phyloP scores from a whole-genome alignment of 1,284 basidiomycete genomes.

The Ustilago sp. region DNA sequence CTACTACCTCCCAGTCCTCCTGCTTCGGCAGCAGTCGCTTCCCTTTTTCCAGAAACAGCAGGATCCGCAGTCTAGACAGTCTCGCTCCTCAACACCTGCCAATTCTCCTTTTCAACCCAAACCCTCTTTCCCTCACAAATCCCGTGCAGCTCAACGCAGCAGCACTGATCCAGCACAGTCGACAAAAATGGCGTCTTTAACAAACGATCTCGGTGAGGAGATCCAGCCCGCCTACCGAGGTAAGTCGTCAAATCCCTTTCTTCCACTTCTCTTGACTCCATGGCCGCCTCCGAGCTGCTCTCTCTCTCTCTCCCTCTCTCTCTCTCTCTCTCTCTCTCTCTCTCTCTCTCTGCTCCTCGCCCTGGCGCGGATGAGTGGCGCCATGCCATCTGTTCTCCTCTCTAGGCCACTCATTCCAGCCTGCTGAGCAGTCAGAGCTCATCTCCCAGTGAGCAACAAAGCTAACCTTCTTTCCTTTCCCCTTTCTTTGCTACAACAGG shows the following conservation, averaged over 20 bases:
- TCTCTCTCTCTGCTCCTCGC: not conserved
- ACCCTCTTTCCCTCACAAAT: not conserved
- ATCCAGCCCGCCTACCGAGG: constrained; percentile 58
- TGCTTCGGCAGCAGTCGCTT: constrained; percentile 33
- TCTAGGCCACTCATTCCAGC: not conserved
- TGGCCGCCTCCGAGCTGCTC: no score
- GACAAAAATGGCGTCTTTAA: constrained; percentile 50
- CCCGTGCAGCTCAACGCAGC: constrained; percentile 13
- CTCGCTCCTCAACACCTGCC: constrained; percentile 4
- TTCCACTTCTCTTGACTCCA: not conserved
- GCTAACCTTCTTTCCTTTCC: constrained; percentile 11
- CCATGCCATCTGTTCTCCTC: not conserved
- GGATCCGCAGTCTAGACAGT: constrained; percentile 19
- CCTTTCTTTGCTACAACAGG: constrained; percentile 31
- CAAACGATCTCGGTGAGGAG: constrained; percentile 62
- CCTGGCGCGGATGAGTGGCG: not conserved
- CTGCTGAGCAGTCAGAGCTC: not conserved
- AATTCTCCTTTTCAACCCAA: not conserved
- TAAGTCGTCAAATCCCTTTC: constrained; percentile 26
- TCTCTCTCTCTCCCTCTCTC: no score
- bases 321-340: not conserved
- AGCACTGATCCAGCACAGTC: constrained; percentile 10
- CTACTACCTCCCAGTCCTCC: constrained; percentile 27
- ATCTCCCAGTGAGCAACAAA: not conserved
- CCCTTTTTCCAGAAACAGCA: constrained; percentile 37